These are phyloP conservation scores for Guillardia theta DNA, from an alignment of 78 protist species.

Conservation along the genomic window DNA sequence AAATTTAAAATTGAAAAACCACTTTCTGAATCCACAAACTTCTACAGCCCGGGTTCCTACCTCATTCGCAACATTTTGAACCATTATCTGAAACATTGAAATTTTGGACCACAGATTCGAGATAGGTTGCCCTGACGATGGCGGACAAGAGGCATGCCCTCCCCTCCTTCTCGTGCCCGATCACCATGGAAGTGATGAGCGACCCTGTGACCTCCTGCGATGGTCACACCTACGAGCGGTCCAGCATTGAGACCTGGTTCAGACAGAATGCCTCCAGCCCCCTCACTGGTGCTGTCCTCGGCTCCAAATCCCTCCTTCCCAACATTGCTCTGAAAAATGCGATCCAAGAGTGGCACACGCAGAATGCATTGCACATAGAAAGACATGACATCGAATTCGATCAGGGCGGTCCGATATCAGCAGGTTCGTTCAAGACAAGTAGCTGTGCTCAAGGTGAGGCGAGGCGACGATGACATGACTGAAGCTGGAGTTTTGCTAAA, in stretches of 20 bases:
- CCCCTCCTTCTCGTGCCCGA: too few species aligned
- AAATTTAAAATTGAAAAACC: too few species aligned
- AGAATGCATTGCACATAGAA: not conserved
- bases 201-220: constrained; percentile 70
- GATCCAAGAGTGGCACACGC: constrained; percentile 36
- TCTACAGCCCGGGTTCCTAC: too few species aligned
- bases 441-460: not conserved
- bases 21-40: too few species aligned
- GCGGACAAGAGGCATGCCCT: too few species aligned
- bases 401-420: not conserved
- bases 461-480: not conserved
- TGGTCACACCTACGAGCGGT: constrained; percentile 68
- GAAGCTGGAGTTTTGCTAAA: not conserved
- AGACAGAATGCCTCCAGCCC: constrained; percentile 44
- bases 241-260: constrained; percentile 64
- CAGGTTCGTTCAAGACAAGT: not conserved
- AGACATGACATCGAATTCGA: not conserved
- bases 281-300: constrained; percentile 1
- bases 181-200: constrained; percentile 58
- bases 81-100: too few species aligned
- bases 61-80: too few species aligned
- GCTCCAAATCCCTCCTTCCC: not conserved
- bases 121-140: too few species aligned
- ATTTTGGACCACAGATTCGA: too few species aligned
- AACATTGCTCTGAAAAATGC: not conserved